phyloP scores from a whole-genome alignment of 768 basidiomycete genomes.

The Cubamyces sp. region DNA sequence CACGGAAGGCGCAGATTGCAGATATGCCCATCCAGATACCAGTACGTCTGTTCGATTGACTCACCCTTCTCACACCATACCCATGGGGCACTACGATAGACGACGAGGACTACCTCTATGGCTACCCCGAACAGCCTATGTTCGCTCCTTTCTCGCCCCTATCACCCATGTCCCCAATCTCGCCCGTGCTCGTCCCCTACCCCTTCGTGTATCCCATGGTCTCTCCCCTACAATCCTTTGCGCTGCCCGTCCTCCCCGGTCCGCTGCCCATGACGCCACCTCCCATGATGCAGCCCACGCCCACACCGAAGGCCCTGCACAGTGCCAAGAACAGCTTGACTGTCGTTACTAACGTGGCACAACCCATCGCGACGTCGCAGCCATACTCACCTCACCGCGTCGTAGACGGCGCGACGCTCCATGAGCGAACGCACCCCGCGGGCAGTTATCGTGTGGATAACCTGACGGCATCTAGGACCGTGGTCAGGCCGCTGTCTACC shows the following conservation, averaged over 20 bases:
- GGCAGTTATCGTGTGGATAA: neutral
- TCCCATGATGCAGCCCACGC: neutral
- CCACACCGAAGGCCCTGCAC: constrained; percentile 2
- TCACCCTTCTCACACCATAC: neutral
- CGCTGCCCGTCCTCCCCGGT: constrained; percentile 10
- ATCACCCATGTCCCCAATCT: neutral
- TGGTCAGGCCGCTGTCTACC: constrained; percentile 32
- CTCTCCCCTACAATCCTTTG: constrained; percentile 14
- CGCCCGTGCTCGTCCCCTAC: constrained; percentile 16
- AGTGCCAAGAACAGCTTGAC: constrained; percentile 1
- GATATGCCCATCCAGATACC: constrained; percentile 30
- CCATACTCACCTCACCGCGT: constrained; percentile 20
- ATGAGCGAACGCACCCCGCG: constrained; percentile 9
- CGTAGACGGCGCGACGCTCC: constrained; percentile 29
- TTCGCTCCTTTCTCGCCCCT: constrained; percentile 10
- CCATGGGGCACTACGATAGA: neutral
- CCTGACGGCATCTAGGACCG: constrained; percentile 6
- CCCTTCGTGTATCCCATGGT: constrained; percentile 12
- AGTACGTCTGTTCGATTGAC: constrained; percentile 1
- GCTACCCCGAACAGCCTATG: constrained; percentile 6
- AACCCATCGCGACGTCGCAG: neutral
- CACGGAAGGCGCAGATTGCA: constrained; percentile 34
- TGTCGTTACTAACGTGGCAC: neutral
- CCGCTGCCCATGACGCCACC: neutral
- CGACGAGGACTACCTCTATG: constrained; percentile 7